phyloP scores from a whole-genome alignment of 345 rosid species.

The Trapa bicornis region DNA sequence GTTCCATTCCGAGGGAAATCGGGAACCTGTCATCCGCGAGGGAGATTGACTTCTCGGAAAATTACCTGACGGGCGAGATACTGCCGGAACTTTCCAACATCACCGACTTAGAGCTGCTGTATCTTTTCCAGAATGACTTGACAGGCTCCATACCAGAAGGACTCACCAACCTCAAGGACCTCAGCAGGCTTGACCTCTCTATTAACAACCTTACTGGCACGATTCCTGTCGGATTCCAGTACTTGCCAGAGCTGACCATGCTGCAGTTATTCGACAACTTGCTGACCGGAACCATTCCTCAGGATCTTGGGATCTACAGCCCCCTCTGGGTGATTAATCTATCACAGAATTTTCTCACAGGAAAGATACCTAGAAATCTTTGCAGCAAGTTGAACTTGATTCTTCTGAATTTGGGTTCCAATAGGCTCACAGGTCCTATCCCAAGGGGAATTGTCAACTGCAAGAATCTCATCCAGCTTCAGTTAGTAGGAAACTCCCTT shows the following conservation, averaged over 20 bases:
- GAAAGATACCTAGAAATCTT: conserved; percentile 54
- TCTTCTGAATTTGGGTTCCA: conserved; percentile 53
- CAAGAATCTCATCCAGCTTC: conserved; percentile 52
- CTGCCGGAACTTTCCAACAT: conserved; percentile 54
- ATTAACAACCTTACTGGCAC: conserved; percentile 54
- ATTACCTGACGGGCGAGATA: conserved; percentile 52
- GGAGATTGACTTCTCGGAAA: conserved; percentile 85
- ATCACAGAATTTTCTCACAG: conserved; percentile 50
- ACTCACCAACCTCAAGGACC: conserved; percentile 51
- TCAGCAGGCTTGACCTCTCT: conserved; percentile 74
- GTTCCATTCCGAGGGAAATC: conserved; percentile 64
- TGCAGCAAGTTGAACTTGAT: conserved; percentile 43
- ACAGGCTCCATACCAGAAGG: conserved; percentile 58
- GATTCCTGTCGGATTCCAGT: conserved; percentile 67
- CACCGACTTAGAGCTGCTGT: conserved; percentile 47
- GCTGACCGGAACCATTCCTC: conserved; percentile 58
- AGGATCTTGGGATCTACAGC: conserved; percentile 49
- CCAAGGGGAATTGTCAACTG: conserved; percentile 53
- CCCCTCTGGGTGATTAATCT: conserved; percentile 71
- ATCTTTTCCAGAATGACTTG: conserved; percentile 71
- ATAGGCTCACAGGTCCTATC: conserved; percentile 57
- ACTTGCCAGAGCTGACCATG: conserved; percentile 37
- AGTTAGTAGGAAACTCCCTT: conserved; percentile 44
- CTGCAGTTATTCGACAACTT: conserved; percentile 74
- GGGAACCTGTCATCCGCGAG: conserved; percentile 56